Evolutionary conservation across 2,329 filamentous ascomycete genomes (phyloP), one percentile per base, ranked within the genome.

Genomic region (Onygena corvina): DNA sequence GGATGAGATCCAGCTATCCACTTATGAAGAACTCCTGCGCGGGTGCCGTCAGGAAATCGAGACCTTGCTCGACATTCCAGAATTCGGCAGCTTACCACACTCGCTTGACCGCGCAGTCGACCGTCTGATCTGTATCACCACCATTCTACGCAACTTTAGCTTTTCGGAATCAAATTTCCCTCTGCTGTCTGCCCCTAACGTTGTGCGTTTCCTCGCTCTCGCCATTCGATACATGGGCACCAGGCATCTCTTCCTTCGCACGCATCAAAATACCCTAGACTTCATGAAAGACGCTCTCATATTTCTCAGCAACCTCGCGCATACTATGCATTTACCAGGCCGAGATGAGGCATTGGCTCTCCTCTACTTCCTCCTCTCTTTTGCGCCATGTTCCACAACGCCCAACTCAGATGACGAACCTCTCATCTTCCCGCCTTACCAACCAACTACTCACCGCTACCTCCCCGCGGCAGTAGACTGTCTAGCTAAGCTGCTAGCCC

Each of bases 201-300:
- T 95, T 14, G 76, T 95, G 60, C 87, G 85, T 57, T 87, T 95
- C 59, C 70, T 95, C 6, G 87, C 86, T 51, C 81, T 81, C 40
- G 78, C 89, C 3, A 88, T 96, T 54, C 77, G 88, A 52, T 86
- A 92, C 56, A 74, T 96, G 11, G 92, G 90, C 25, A 95, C 89
- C 3, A 83, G 88, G 11, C 87, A 87, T 57, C 86, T 90, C 75
- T 76, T 96, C 25, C 70, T 96, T 35, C 80, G 87, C 33, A 86
- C 81, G 2, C 77, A 92, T 56, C 74, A 77, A 60, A 94, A 95
- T 66, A 92, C 85, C 0, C 72, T 95, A 56, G 92, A 98, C 65
- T 90, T 96, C 59, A 94, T 95, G 86, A 98, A 98, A 68, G 92
- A 98, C 64, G 73, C 88, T 25, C 79, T 96, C 51, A 83, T 87